Percentiles rank a stretch among this genome's conserved stretches.
Conservation (phyloP, 495 filamentous ascomycete genomes). For the Tuber brumale region DNA sequence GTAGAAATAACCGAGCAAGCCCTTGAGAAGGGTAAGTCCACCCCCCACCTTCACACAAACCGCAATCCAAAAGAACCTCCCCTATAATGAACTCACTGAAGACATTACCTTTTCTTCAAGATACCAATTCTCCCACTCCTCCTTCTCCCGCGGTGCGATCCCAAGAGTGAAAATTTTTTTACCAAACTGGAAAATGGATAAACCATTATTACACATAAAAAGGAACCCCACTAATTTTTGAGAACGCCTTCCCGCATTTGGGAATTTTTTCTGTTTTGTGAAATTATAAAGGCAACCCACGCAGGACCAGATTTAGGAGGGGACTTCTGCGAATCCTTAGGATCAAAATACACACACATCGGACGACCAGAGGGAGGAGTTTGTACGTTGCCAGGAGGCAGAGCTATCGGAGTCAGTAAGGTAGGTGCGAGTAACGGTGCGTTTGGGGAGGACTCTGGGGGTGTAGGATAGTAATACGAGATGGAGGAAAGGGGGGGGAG, state of each 20-base stretch:
- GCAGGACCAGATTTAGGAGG: constrained; percentile 1
- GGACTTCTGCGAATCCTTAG: background rate
- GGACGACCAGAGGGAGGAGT: background rate
- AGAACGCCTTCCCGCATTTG: background rate
- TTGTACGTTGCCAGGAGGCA: background rate
- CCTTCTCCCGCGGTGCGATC: constrained; percentile 1
- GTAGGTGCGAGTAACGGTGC: background rate
- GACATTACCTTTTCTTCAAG: constrained; percentile 4
- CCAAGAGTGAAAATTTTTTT: background rate
- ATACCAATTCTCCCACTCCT: constrained; percentile 1
- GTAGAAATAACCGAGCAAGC: background rate
- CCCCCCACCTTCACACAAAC: background rate
- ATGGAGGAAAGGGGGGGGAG: background rate
- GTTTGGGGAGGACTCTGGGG: background rate
- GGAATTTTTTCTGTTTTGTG: background rate
- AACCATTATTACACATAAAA: background rate
- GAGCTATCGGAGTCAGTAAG: constrained; percentile 1
- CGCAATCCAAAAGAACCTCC: background rate
- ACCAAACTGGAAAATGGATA: background rate
- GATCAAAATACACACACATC: background rate
- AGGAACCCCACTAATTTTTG: background rate
- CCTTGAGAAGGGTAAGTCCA: constrained; percentile 1
- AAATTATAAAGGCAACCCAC: constrained; percentile 1
- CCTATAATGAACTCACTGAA: constrained; percentile 6
- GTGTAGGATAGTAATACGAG: background rate